phyloP scores from a whole-genome alignment of 768 basidiomycete genomes.

The Panus rudis region DNA sequence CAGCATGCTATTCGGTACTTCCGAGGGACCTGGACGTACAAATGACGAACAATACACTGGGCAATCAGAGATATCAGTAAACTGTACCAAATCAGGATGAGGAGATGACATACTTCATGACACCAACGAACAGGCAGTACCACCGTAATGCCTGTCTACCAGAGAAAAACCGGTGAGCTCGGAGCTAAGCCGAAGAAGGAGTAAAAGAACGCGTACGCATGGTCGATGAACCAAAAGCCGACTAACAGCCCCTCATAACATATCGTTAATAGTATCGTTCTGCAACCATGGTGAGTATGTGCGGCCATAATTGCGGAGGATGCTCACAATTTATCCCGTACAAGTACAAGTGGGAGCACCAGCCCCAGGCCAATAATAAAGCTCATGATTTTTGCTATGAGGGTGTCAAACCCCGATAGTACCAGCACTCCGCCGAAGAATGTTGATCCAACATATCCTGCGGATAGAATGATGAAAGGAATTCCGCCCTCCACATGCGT shows the following conservation, averaged over 20 bases:
- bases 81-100: conserved; percentile 8
- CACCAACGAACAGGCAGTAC: conserved; percentile 77
- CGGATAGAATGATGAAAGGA: conserved; percentile 61
- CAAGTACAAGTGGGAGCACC: conserved; percentile 77
- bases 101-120: conserved; percentile 63
- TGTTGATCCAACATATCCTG: conserved; percentile 81
- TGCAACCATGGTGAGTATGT: conserved; percentile 25
- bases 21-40: conserved; percentile 43
- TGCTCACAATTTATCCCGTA: conserved; percentile 83
- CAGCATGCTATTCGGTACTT: background rate
- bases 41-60: conserved; percentile 77
- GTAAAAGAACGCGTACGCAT: conserved; percentile 51
- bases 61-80: conserved; percentile 7
- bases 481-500: conserved; percentile 74
- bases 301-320: conserved; percentile 1
- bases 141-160: conserved; percentile 71
- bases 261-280: conserved; percentile 79
- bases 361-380: conserved; percentile 85
- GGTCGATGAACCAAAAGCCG: conserved; percentile 94
- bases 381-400: conserved; percentile 88
- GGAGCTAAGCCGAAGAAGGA: background rate
- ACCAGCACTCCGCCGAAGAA: conserved; percentile 79
- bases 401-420: conserved; percentile 79
- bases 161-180: background rate
- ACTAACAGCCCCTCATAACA: conserved; percentile 81